Evolutionary conservation across 2,329 filamentous ascomycete species (phyloP), one percentile per base, ranked within the genome.

Genomic region (Rhynchosporium secalis): DNA sequence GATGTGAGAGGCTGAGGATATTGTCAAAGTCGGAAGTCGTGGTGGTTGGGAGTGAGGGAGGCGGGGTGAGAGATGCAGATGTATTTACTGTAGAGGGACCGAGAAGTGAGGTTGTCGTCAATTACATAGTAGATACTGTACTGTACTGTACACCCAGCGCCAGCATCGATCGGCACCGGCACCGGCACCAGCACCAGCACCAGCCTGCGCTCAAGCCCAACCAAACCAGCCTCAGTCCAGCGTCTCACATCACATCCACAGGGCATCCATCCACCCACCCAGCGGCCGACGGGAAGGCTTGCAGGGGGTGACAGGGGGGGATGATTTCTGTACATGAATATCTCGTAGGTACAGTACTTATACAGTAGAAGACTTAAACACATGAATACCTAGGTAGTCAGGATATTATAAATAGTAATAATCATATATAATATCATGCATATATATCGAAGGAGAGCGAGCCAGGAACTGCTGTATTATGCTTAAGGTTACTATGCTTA

Each of bases 261-360:
- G 20, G 20, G 20, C 20, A 20, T 20, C 20, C 20, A 20, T 20
- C 20, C 20, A 20, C 20, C 20, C 20, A 20, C 20, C 51, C 40
- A 55, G 51, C 51, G 36, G 55, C 40, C 20, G 20, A 20, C 20
- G 20, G 28, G 43, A 46, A 15, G 55, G 55, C 55, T 46, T 46
- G 40, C 40, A 41, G 40, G 40, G 40, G 40, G 40, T 1, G 6
- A 12, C 10, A 12, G 40, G 33, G 20, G 20, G 20, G 20, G 20
- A 20, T 20, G 20, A 20, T 20, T 20, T 20, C n/a, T 8, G 33
- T 41, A 36, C 6, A 20, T 12, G 20, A 41, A 40, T 28, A 31
- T 3, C 7, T 26, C 3, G 33, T 8, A 29, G 52, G 7, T 40
- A 9, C 9, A 4, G 20, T 20, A 20, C 1, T 1, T 20, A 20